Conservation (phyloP, 768 basidiomycete species). For the Myochromella boudieri region DNA sequence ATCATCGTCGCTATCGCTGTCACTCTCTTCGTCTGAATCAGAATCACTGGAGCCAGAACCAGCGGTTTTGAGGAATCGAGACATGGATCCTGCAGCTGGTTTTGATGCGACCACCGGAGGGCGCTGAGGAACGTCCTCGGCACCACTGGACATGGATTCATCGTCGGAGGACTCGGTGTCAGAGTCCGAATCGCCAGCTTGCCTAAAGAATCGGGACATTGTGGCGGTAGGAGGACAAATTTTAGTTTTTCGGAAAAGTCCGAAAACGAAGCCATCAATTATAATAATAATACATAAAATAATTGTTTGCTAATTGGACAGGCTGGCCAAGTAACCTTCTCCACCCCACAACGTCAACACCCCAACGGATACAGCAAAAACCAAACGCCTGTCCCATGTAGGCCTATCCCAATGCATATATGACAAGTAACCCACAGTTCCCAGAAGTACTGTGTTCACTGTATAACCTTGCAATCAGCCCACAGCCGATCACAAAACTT, state of each 20-base stretch:
- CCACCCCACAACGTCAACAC: conserved; percentile 60
- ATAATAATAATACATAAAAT: not conserved
- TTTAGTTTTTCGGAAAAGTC: conserved; percentile 12
- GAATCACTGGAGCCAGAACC: conserved; percentile 61
- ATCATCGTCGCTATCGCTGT: conserved; percentile 57
- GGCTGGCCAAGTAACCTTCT: conserved; percentile 58
- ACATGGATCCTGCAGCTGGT: conserved; percentile 52
- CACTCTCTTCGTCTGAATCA: conserved; percentile 55
- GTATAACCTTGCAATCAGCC: conserved; percentile 1
- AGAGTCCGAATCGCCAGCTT: conserved; percentile 79
- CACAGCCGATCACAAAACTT: too few species aligned
- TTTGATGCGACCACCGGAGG: conserved; percentile 44
- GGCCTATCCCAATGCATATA: conserved; percentile 67
- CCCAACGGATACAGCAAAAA: conserved; percentile 58
- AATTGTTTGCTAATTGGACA: not conserved
- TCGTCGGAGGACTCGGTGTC: conserved; percentile 74
- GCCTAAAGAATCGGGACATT: conserved; percentile 91
- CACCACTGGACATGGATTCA: conserved; percentile 75
- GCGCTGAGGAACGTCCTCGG: conserved; percentile 59
- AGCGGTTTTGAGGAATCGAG: conserved; percentile 71
- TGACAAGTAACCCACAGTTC: conserved; percentile 59
- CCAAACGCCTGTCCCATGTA: conserved; percentile 61
- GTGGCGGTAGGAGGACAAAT: conserved; percentile 16
- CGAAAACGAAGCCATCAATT: conserved; percentile 1
- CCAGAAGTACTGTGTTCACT: conserved; percentile 68